Percentiles rank a stretch among this genome's conserved stretches.
Evolutionary conservation across 352 stramenopile species (phyloP).

Genomic region (Globisporangium emineosum): DNA sequence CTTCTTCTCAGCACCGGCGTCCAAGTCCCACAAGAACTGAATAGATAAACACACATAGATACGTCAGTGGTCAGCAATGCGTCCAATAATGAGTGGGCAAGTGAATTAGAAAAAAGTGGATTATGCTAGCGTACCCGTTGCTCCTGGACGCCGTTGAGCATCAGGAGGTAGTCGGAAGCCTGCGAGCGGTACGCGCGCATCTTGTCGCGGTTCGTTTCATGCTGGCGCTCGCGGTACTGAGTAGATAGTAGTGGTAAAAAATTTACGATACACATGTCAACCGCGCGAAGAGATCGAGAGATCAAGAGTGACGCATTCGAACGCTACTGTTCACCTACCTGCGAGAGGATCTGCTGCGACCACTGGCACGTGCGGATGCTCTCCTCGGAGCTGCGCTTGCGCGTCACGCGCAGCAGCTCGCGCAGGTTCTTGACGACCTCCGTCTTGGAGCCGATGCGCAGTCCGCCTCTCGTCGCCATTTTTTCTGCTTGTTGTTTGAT

Average conservation of each 20-base stretch:
- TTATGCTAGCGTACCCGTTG: conserved; percentile 60
- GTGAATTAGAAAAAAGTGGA: no score
- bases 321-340: no score
- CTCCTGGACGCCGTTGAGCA: conserved; percentile 68
- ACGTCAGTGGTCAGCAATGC: not conserved
- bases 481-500: conserved; percentile 10
- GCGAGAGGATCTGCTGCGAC: conserved; percentile 65
- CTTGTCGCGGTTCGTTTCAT: conserved; percentile 68
- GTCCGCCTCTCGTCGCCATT: conserved; percentile 52
- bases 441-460: conserved; percentile 79
- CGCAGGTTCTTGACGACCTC: conserved; percentile 80
- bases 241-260: no score
- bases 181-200: conserved; percentile 73
- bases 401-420: conserved; percentile 62
- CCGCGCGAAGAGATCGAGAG: not conserved
- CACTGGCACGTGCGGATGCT: conserved; percentile 57
- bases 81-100: not conserved
- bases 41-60: conserved; percentile 4
- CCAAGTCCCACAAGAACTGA: conserved; percentile 69
- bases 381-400: conserved; percentile 48
- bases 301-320: not conserved
- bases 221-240: conserved; percentile 69
- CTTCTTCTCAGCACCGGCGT: conserved; percentile 67
- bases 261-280: no score
- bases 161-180: conserved; percentile 65